Base-by-base conservation (phyloP, 306 rosid genomes). In the Lathyrus tuberosus region DNA sequence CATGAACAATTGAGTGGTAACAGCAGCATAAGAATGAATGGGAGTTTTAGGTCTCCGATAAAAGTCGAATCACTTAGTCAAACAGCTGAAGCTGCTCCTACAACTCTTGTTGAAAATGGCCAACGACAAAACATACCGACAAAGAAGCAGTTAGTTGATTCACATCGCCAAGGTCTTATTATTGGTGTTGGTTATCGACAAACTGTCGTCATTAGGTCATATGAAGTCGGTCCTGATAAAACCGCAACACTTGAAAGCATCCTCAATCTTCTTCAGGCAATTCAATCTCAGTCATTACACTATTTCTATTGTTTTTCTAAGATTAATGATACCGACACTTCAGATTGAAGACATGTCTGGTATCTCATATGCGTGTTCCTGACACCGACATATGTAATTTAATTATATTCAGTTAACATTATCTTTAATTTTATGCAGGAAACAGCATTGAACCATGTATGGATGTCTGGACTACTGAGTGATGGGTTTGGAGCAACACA, bases 401-500 rank as follows among this genome's bases (percentile, higher is more conserved):
- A 6, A 6, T 44, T 14, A 44, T 2, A 44, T 44, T 44, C 14
- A 24, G 5, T 54, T 12, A 56, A 6, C 6, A 0, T 0, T 57
- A 8, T 28, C 1, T 57, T 14, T 28, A 30, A 26, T 9, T 58
- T 11, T 20, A 15, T 80, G 85, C 67, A 93, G 97, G 98, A 93
- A 80, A 90, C 97, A 30, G 97, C 98, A 56, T 61, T 94, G 43
- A 90, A 88, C 76, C 97, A 88, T 81, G 97, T 94, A 17, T 94
- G 96, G 97, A 94, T 90, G 97, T 94, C 97, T 38, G 96, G 97
- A 26, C 74, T 94, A 18, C 89, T 94, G 2, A 35, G 98, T 73
- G 88, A 94, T 73, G 98, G 97, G 20, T 94, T 94, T 87, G 98
- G 98, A 7, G 97, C 98, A 43, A 90, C 97, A 4, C 98, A 87